Evolutionary conservation across 2,329 filamentous ascomycete genomes (phyloP), one percentile per base, ranked within the genome.

Genomic region (Cladosporium sphaerospermum): DNA sequence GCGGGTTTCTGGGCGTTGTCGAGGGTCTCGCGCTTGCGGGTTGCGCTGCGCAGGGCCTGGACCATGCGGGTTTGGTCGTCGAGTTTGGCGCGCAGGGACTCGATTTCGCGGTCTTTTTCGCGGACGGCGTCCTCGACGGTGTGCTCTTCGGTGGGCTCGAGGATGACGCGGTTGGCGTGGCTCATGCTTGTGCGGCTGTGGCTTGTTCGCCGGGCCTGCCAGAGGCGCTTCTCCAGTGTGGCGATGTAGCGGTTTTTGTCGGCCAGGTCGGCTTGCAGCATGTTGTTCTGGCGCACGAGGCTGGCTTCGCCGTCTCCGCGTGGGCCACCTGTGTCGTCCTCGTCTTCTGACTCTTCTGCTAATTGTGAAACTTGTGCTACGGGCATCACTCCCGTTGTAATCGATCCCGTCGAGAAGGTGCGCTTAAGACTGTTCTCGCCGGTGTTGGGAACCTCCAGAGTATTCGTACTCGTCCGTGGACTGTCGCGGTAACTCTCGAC

Each of bases 41-140:
- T 86, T 2, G 90, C 90, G 57, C 82, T 92, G 40, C 90, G 84
- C 50, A 99, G 77, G 1, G 93, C 93, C 3, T 85, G 77, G 50
- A 97, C 78, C 90, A 97, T 99, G 9, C 87, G 82, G 67, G 96
- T 92, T 69, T 96, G 96, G 72, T 97, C 92, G 62, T 97, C 92
- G 1, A 97, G 76, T 57, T 89, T 83, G 19, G 89, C 86, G 9
- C 89, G 83, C n/a, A 99, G 79, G 61, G 95, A 92, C 7, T 86
- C 84, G 64, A 99, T 96, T 71, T 97, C 92, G 18, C 84, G 81
- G 62, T 99, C 93, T 69, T 95, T 96, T 61, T 97, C 93, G 56
- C 84, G 86, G 44, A 97, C 73, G 2, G 84, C 75, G 45, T 86
- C 80, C 42, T 89, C 39, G 13, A 14, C 76, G 58, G 88, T 87